phyloP scores from a whole-genome alignment of 495 filamentous ascomycete genomes.

The Aspergillus affinis region DNA sequence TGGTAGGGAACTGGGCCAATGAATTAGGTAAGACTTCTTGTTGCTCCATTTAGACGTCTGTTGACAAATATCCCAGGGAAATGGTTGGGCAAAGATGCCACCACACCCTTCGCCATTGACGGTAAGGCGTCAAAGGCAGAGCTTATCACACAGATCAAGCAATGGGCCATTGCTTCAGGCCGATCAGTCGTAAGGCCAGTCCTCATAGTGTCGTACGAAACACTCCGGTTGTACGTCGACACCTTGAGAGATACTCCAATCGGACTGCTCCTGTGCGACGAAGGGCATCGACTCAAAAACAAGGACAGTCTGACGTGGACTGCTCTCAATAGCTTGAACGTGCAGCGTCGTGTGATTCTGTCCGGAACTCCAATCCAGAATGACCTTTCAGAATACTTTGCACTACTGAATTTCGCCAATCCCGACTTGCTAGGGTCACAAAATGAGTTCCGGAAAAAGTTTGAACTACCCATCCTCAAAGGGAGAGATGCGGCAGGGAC shows the following conservation, averaged over 20 bases:
- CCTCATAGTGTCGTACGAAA: constrained; percentile 99
- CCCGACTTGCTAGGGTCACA: constrained; percentile 87
- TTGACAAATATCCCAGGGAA: constrained; percentile 55
- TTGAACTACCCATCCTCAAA: constrained; percentile 86
- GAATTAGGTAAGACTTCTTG: constrained; percentile 54
- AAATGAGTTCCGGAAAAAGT: constrained; percentile 91
- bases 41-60: neutral
- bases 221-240: constrained; percentile 85
- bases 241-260: constrained; percentile 84
- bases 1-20: constrained; percentile 98
- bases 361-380: constrained; percentile 98
- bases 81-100: constrained; percentile 90
- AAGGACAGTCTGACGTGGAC: constrained; percentile 93
- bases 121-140: constrained; percentile 96
- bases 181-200: constrained; percentile 89
- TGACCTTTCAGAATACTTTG: constrained; percentile 95
- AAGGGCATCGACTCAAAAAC: constrained; percentile 98
- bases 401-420: constrained; percentile 95
- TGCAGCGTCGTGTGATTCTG: constrained; percentile 87
- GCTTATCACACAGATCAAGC: constrained; percentile 80
- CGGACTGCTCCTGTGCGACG: constrained; percentile 94
- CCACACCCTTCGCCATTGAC: constrained; percentile 93
- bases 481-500: constrained; percentile 90
- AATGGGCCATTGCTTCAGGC: constrained; percentile 90
- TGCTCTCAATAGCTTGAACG: constrained; percentile 85